Evolutionary conservation across 2,329 filamentous ascomycete genomes (phyloP), one percentile per base, ranked within the genome.

Genomic region (Aspergillus sp.): DNA sequence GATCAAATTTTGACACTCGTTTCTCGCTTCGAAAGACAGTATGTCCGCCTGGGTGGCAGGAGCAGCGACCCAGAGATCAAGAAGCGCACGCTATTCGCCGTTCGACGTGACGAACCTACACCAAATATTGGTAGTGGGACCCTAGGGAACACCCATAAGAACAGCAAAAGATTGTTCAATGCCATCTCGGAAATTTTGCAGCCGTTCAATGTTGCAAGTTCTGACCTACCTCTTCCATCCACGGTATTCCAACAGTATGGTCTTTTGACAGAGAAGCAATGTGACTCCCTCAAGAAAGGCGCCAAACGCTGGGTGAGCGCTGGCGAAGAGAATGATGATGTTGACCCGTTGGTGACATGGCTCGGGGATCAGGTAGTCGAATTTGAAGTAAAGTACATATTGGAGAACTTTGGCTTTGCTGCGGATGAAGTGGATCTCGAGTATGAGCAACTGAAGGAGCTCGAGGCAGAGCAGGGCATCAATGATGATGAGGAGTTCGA

Each of bases 1-100:
- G 92, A 97, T 65, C 92, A 96, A 68, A 79, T 97, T 0, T 78
- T 96, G 0, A 75, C 77, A 1, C 84, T 88, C 55, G 80, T 91
- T 15, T 78, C 85, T 1, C 68, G 77, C 6, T 89, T 88, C 63
- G 86, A 89, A 64, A 72, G 76, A 0, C 81, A 84, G 1, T 86
- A 92, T 57, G 76, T 88, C 49, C 83, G 88, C 8, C 74, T 90
- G 9, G 91, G 91, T 43, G 86, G 87, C 2, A 83, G 89, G 31
- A 90, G 88, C 17, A 83, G 85, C 52, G 87, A 90, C 59, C 74
- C 79, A 0, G 80, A 82, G 0, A 87, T 96, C 63, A 85, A 85
- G 59, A 78, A 84, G 52, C 82, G 85, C 14, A 91, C 86, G 0
- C 67, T 96, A 3, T 91, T 80, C 68, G 83, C 88, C 57, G 74